phyloP scores from a whole-genome alignment of 1,284 basidiomycete species.

The Heterobasidion annosum region DNA sequence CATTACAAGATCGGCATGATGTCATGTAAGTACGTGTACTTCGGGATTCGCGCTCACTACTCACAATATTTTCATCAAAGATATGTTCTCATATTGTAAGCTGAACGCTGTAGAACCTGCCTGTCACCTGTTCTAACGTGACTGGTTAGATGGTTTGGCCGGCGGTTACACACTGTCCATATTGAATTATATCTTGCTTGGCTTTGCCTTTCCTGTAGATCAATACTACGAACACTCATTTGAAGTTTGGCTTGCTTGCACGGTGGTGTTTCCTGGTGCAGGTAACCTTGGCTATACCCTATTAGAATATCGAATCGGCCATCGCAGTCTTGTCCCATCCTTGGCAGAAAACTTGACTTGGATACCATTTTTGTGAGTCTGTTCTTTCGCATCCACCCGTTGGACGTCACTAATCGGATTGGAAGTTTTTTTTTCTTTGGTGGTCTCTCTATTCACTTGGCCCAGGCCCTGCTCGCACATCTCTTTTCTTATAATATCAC shows the following conservation, averaged over 20 bases:
- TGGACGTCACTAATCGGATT: conserved; percentile 1
- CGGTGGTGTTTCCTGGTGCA: conserved; percentile 65
- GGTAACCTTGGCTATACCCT: conserved; percentile 67
- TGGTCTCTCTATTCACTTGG: conserved; percentile 67
- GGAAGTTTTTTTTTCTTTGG: conserved; percentile 79
- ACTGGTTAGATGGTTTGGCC: conserved; percentile 60
- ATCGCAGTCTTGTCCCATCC: conserved; percentile 41
- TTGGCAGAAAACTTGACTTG: conserved; percentile 63
- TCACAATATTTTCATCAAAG: background rate
- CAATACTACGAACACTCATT: conserved; percentile 66
- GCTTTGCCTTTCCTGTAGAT: conserved; percentile 56
- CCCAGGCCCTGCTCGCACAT: conserved; percentile 71
- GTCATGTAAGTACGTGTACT: conserved; percentile 45
- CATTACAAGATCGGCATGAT: conserved; percentile 80
- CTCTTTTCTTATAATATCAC: conserved; percentile 79
- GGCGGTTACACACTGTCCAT: conserved; percentile 54
- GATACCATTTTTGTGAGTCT: conserved; percentile 71
- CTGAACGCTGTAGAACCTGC: background rate
- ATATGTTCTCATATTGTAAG: conserved; percentile 82
- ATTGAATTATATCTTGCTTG: conserved; percentile 67
- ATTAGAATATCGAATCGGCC: conserved; percentile 70
- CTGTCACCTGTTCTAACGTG: background rate
- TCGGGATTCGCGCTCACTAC: background rate
- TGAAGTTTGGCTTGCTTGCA: conserved; percentile 71
- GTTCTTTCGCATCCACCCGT: conserved; percentile 1